Percentiles rank a stretch among this genome's conserved stretches.
Conservation (phyloP, 1,284 basidiomycete species). For the Schizophyllum amplum region DNA sequence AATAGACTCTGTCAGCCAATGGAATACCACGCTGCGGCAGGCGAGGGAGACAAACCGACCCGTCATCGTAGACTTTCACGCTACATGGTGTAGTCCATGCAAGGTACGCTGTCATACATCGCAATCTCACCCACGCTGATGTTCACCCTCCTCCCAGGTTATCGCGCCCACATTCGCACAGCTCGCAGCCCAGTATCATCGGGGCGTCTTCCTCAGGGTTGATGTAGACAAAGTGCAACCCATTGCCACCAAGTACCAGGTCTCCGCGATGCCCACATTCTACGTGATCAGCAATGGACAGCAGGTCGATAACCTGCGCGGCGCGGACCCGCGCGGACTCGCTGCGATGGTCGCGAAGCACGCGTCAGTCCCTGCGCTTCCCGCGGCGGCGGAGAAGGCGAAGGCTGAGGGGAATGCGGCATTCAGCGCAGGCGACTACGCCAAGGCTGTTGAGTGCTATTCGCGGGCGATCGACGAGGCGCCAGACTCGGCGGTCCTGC, state of each 20-base stretch:
- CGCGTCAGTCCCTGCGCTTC: slow-evolving; percentile 14
- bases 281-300: slow-evolving; percentile 14
- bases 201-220: slow-evolving; percentile 17
- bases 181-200: slow-evolving; percentile 15
- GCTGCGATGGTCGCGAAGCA: slow-evolving; percentile 10
- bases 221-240: slow-evolving; percentile 16
- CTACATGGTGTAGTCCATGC: slow-evolving; percentile 18
- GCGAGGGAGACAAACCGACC: slow-evolving; percentile 15
- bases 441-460: slow-evolving; percentile 14
- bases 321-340: slow-evolving; percentile 17
- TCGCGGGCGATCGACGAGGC: slow-evolving; percentile 11
- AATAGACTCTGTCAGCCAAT: slow-evolving; percentile 16
- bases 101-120: slow-evolving; percentile 11
- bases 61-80: slow-evolving; percentile 19
- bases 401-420: slow-evolving; percentile 17
- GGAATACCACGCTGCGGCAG: slow-evolving; percentile 16
- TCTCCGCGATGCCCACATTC: slow-evolving; percentile 20
- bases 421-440: slow-evolving; percentile 14
- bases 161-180: slow-evolving; percentile 15
- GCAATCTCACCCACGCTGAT: neutral
- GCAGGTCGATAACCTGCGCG: slow-evolving; percentile 13
- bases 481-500: slow-evolving; percentile 12
- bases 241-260: slow-evolving; percentile 18
- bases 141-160: slow-evolving; percentile 1
- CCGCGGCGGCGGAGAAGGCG: slow-evolving; percentile 15